Evolutionary conservation across 2,329 filamentous ascomycete species (phyloP), one percentile per base, ranked within the genome.

Genomic region (Juglanconis oblonga): DNA sequence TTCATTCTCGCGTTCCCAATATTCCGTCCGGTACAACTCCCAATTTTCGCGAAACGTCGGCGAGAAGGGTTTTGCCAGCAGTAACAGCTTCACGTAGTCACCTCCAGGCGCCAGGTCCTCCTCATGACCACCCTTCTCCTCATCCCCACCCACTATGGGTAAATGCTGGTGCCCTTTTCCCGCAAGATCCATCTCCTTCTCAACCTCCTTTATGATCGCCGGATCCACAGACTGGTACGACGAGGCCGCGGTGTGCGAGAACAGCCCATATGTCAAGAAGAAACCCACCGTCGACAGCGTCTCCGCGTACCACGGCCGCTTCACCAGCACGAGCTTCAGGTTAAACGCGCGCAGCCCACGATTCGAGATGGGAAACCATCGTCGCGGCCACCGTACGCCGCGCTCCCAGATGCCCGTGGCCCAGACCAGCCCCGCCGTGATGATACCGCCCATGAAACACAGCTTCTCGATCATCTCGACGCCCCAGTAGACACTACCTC

Each of bases 1-100:
- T 73, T 96, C 92, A 70, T 99, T 99, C 73, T 99, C 95, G 63
- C 88, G 88, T 68, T 97, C 94, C 95, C 95, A 99, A 75, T 97
- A 99, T 62, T 97, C 93, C 38, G 89, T 87, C 56, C 95, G 85
- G 74, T 96, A 99, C 14, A 94, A 81, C 70, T 99, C 95, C 95
- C 95, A 99, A 65, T 97, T 96, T 73, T 98, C 93, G 24, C 95
- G 85, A 70, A 99, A 99, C 51, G 91, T 92, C 0, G 95, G 89
- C 5, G 91, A 96, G 70, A 99, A 99, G 0, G 93, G 92, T 72
- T 99, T 99, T 1, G 95, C 92, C 10, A 97, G 83, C 7, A 99
- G 81, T 17, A 98, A 79, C 1, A 99, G 82, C 73, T 96, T 95
- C 67, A 99, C 88, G 70, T 94, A 90, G 75, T 98, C 92, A 2